phyloP scores from a whole-genome alignment of 768 basidiomycete species.

The Boletus vermiculosoides region DNA sequence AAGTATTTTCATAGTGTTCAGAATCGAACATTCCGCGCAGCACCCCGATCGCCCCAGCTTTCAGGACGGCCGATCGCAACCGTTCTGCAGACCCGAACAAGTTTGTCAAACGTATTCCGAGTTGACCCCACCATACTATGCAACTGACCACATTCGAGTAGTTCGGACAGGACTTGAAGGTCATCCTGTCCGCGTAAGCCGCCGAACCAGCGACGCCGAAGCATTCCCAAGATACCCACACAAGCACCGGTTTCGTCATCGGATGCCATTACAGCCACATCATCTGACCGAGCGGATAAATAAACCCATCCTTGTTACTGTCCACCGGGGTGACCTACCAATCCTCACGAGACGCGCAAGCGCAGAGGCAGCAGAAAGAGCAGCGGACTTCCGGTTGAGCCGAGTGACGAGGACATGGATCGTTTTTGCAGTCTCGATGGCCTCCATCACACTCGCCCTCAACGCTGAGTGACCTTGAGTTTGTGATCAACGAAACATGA shows the following conservation, averaged over 20 bases:
- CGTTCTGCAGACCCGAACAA: constrained; percentile 6
- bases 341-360: constrained; percentile 19
- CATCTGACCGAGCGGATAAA: constrained; percentile 11
- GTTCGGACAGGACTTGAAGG: constrained; percentile 14
- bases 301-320: background rate
- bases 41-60: constrained; percentile 9
- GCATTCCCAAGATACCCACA: constrained; percentile 18
- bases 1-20: constrained; percentile 2
- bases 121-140: too few species aligned
- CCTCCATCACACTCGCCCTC: constrained; percentile 6
- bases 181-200: constrained; percentile 28
- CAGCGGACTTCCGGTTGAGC: constrained; percentile 15
- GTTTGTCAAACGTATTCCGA: background rate
- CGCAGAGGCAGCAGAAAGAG: constrained; percentile 20
- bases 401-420: constrained; percentile 17
- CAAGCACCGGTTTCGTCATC: constrained; percentile 1
- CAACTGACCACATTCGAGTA: constrained; percentile 24
- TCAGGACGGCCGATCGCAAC: constrained; percentile 17
- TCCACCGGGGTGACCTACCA: constrained; percentile 13
- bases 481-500: background rate
- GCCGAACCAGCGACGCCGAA: constrained; percentile 30
- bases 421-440: constrained; percentile 17
- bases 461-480: background rate
- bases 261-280: constrained; percentile 12
- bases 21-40: constrained; percentile 18